Evolutionary conservation across 768 basidiomycete species (phyloP).

Genomic region (Russula emetica): DNA sequence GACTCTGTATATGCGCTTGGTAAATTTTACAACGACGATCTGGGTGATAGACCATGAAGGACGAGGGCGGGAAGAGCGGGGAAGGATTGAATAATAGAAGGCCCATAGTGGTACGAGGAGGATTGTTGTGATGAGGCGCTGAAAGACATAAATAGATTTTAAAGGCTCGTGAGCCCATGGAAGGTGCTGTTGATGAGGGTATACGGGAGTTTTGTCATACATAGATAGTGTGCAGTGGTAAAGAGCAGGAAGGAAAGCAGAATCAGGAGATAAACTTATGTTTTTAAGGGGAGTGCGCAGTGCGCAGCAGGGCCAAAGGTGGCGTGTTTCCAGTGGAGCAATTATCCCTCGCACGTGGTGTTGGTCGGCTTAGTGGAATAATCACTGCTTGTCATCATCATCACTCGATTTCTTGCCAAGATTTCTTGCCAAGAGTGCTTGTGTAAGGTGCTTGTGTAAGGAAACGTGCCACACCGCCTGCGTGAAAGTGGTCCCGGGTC

Average conservation of each 20-base stretch:
- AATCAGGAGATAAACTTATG: neutral
- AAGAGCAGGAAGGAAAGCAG: too few relatives aligned
- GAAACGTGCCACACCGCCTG: too few relatives aligned
- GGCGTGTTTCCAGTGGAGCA: neutral
- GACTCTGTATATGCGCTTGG: slow-evolving; percentile 48
- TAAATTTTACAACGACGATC: slow-evolving; percentile 50
- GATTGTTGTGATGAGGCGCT: slow-evolving; percentile 47
- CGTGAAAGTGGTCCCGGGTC: neutral
- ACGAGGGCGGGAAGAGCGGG: slow-evolving; percentile 44
- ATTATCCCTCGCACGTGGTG: neutral
- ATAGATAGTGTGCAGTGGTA: slow-evolving; percentile 18
- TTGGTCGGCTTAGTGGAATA: too few relatives aligned
- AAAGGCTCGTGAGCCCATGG: slow-evolving; percentile 44
- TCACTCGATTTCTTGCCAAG: too few relatives aligned
- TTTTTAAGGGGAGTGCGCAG: neutral
- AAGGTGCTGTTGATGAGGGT: slow-evolving; percentile 43
- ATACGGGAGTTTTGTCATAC: slow-evolving; percentile 35
- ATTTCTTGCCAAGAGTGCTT: too few relatives aligned
- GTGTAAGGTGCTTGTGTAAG: too few relatives aligned
- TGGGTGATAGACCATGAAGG: slow-evolving; percentile 48
- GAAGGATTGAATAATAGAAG: slow-evolving; percentile 42
- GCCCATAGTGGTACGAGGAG: slow-evolving; percentile 46
- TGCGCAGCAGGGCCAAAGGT: neutral
- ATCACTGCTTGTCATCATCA: too few relatives aligned
- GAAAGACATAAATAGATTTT: slow-evolving; percentile 46